A percentile compares a stretch with the other conserved stretches of the same genome.
Evolutionary conservation across 768 basidiomycete genomes (phyloP).

Genomic region (Mycena indigotica): DNA sequence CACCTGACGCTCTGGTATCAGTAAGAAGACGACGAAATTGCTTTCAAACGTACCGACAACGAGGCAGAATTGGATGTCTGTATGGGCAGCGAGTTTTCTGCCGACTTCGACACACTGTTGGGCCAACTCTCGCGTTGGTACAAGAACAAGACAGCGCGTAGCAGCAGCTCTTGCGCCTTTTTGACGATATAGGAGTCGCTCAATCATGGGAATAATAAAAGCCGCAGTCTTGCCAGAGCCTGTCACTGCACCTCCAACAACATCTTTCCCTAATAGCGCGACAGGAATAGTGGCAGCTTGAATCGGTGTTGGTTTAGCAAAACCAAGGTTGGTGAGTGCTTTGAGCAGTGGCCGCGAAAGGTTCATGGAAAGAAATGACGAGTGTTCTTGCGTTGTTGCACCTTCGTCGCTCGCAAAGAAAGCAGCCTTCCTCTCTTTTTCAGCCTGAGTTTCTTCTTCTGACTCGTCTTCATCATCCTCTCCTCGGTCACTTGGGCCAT

Average conservation of each 20-base stretch:
- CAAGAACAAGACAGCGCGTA: constrained; percentile 87
- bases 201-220: constrained; percentile 92
- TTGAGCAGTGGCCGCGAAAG: constrained; percentile 93
- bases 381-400: constrained; percentile 53
- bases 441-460: constrained; percentile 61
- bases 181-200: constrained; percentile 90
- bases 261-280: constrained; percentile 91
- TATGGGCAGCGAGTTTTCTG: constrained; percentile 78
- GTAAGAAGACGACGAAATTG: constrained; percentile 14
- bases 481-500: too few species aligned
- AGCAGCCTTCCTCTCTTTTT: constrained; percentile 79
- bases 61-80: constrained; percentile 90
- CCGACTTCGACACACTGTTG: constrained; percentile 96
- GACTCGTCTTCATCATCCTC: constrained; percentile 36
- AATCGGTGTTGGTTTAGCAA: constrained; percentile 89
- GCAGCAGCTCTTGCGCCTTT: constrained; percentile 84
- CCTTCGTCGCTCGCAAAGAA: constrained; percentile 78
- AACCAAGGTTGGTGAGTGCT: constrained; percentile 80
- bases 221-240: constrained; percentile 99
- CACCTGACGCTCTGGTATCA: constrained; percentile 56
- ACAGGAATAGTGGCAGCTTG: constrained; percentile 93
- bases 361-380: constrained; percentile 91
- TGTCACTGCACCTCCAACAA: constrained; percentile 94
- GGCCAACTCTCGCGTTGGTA: constrained; percentile 93
- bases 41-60: constrained; percentile 68